Base-by-base conservation (phyloP, 2,329 filamentous ascomycete species). In the Sclerotinia glacialis region DNA sequence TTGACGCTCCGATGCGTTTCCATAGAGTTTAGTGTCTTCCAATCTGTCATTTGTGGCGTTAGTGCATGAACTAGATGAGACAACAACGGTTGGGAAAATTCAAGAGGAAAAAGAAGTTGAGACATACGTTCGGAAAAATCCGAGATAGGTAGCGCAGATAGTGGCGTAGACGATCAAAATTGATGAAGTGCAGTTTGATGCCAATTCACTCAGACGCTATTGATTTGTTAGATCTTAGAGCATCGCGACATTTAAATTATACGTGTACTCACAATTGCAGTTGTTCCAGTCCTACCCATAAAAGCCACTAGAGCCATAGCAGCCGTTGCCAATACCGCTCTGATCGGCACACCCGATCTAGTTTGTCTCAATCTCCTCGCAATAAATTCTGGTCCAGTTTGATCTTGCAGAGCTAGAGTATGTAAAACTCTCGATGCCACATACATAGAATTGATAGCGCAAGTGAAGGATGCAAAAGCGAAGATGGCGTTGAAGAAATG, bases 91-190 rank as follows among this genome's bases (percentile, higher is more conserved):
- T 46, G 12, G 21, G 5, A 12, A 55, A 40, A 55, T 8, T 23
- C 5, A 31, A 31, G 46, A 52, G 52, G 12, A 23, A 65, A 37
- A 11, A 3, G 2, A 37, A 49, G 4, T 12, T 21, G 26, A 49
- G 21, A 64, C 71, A 55, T 70, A 79, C 78, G 76, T 77, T 64
- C 74, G 74, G 70, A 75, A 79, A 69, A 79, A 79, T 37, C 68
- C 75, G 47, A 80, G 72, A 71, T 80, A 80, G 0, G 79, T 78
- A 28, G 75, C 78, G 63, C 78, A 80, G 21, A 80, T 78, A 18
- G 76, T 75, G 26, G 74, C 71, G 56, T 79, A 80, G 2, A 79
- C 78, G 52, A 80, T 77, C n/a, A 80, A 70, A 69, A 75, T 78
- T 16, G 78, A 78, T 7, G 78, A 77, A 1, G 77, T 77, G 64